Evolutionary conservation across 2,329 filamentous ascomycete species (phyloP).

Genomic region (Colletotrichum liriopes): DNA sequence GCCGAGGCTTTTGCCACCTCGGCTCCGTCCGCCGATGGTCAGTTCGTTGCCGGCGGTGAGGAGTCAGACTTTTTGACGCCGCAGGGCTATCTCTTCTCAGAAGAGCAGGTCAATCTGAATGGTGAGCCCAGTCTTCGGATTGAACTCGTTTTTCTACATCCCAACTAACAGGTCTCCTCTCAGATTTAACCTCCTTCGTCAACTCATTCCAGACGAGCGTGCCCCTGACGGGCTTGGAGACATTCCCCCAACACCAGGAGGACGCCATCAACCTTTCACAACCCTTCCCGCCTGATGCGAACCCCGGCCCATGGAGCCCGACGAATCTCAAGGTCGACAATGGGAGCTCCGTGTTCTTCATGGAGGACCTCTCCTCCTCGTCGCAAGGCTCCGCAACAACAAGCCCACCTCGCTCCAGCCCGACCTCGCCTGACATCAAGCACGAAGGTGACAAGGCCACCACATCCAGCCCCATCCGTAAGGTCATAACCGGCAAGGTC

Average conservation of each 20-base stretch:
- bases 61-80: conserved; percentile 54
- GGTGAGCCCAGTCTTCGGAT: conserved; percentile 46
- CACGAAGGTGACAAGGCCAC: conserved; percentile 49
- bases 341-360: conserved; percentile 52
- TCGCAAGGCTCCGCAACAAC: conserved; percentile 50
- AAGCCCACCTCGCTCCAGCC: conserved; percentile 43
- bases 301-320: conserved; percentile 59
- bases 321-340: conserved; percentile 53
- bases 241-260: conserved; percentile 45
- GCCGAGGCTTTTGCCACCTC: conserved; percentile 52
- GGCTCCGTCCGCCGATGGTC: conserved; percentile 48
- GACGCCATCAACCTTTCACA: conserved; percentile 56
- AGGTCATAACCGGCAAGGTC: conserved; percentile 60
- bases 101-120: conserved; percentile 52
- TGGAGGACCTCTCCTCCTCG: conserved; percentile 58
- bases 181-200: conserved; percentile 48
- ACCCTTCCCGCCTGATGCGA: conserved; percentile 51
- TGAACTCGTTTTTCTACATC: neutral
- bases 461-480: conserved; percentile 56
- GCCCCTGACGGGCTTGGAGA: conserved; percentile 46
- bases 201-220: conserved; percentile 51
- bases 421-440: conserved; percentile 49
- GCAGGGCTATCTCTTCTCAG: conserved; percentile 58
- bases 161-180: conserved; percentile 5
- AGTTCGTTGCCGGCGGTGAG: conserved; percentile 50